Evolutionary conservation across 2,329 filamentous ascomycete species (phyloP).

Genomic region (Oidium heveae): DNA sequence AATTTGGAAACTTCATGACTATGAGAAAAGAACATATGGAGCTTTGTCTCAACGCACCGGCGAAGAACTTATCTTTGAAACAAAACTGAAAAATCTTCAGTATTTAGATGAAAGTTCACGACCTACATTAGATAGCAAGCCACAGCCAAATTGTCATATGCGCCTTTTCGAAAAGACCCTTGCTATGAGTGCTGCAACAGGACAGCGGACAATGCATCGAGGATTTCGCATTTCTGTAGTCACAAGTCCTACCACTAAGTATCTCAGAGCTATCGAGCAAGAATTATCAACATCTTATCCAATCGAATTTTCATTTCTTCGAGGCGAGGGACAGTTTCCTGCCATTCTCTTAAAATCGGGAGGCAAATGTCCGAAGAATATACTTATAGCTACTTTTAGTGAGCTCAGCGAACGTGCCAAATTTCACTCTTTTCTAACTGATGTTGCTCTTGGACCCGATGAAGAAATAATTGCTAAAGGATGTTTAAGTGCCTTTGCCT

Average conservation of each 20-base stretch:
- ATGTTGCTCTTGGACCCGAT: constrained; percentile 38
- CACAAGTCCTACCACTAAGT: constrained; percentile 53
- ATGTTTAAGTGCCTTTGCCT: constrained; percentile 35
- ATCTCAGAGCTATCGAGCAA: constrained; percentile 52
- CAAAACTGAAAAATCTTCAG: constrained; percentile 47
- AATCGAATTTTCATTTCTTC: constrained; percentile 53
- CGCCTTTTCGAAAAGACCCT: constrained; percentile 48
- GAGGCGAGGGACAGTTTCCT: constrained; percentile 44
- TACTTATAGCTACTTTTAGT: constrained; percentile 48
- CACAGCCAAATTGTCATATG: constrained; percentile 44
- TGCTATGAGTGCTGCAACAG: constrained; percentile 45
- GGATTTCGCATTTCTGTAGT: constrained; percentile 59
- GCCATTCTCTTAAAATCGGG: constrained; percentile 38
- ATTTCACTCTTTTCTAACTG: constrained; percentile 49
- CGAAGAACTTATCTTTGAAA: constrained; percentile 44
- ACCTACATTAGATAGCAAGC: constrained; percentile 50
- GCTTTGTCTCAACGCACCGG: constrained; percentile 43
- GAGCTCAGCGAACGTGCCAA: constrained; percentile 44
- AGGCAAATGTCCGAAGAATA: constrained; percentile 24
- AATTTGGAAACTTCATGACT: constrained; percentile 66
- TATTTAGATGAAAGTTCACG: constrained; percentile 54
- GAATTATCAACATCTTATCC: constrained; percentile 37
- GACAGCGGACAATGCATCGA: constrained; percentile 45
- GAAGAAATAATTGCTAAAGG: constrained; percentile 51
- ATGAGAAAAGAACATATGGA: constrained; percentile 49